Evolutionary conservation across 2,329 filamentous ascomycete genomes (phyloP), one percentile per base, ranked within the genome.

Genomic region (Ambrosiella cleistominuta): DNA sequence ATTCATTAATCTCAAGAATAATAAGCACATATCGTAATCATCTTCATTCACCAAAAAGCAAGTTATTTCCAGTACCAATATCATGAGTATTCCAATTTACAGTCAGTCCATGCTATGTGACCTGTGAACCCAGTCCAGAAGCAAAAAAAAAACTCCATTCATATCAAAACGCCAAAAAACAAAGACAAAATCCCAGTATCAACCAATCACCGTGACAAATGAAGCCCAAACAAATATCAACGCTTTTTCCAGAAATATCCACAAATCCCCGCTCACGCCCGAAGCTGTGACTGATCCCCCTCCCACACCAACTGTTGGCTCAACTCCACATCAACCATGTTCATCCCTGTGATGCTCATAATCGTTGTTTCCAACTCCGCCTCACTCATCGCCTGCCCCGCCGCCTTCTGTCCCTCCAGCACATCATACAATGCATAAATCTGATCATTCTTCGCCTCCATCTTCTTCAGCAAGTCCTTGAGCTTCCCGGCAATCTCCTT

Each of bases 361-460:
- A 86, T 74, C 0, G 83, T 86, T 64, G 82, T 73, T 64, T 85
- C 82, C 49, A 83, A 72, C 64, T 82, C 77, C 17, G 80, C 76
- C 63, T 79, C 75, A 0, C 73, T 78, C 75, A 85, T 82, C 62
- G 77, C 74, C 65, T 80, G 77, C 0, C 81, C 81, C 2, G 76
- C 75, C 39, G 74, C 74, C 70, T 85, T 87, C 67, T 90, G 86
- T 5, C 84, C 86, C 68, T 91, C 87, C 0, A 93, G 74, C 1
- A 93, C 87, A 67, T 95, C 88, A 64, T 90, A 87, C 12, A 95
- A 74, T 47, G 80, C 78, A 70, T 95, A 94, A 47, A 95, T 82
- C 68, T 90, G 85, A 61, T 86, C 83, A 35, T 82, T 81, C 69
- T 90, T 88, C 65, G 78, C 75, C 65, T 89, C 84, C 27, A 88